Evolutionary conservation across 306 rosid species (phyloP).

Genomic region (Lupinus albus): DNA sequence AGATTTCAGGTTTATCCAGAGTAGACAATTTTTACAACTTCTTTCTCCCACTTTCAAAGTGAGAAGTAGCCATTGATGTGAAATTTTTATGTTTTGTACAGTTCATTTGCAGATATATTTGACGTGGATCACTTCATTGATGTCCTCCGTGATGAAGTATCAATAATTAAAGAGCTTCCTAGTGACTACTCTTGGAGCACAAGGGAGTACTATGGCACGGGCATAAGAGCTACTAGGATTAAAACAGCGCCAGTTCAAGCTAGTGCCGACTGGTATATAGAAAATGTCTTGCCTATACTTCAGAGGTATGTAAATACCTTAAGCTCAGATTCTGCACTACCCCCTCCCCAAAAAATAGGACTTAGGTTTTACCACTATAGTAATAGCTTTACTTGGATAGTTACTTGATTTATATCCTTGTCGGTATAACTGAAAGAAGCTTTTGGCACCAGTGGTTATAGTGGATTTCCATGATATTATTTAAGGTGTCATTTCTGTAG

Average conservation of each 20-base stretch:
- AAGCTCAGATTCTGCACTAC: slow-evolving; percentile 10
- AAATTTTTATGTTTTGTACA: slow-evolving; percentile 46
- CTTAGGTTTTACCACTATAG: too few species aligned
- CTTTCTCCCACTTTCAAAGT: slow-evolving; percentile 11
- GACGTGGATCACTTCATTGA: slow-evolving; percentile 90
- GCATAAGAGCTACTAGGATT: slow-evolving; percentile 81
- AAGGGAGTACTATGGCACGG: slow-evolving; percentile 85
- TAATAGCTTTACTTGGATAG: slow-evolving; percentile 20
- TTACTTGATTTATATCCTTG: slow-evolving; percentile 1
- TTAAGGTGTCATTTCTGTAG: slow-evolving; percentile 8
- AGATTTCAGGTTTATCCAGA: slow-evolving; percentile 74
- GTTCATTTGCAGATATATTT: slow-evolving; percentile 89
- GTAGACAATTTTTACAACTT: slow-evolving; percentile 19
- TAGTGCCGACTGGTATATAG: slow-evolving; percentile 85
- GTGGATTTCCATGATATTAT: slow-evolving; percentile 16
- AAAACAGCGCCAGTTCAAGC: slow-evolving; percentile 97
- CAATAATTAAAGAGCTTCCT: slow-evolving; percentile 82
- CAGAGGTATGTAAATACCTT: slow-evolving; percentile 56
- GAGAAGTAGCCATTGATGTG: neutral
- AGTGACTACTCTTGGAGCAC: slow-evolving; percentile 82
- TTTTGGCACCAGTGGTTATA: slow-evolving; percentile 12
- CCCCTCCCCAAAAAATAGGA: too few species aligned
- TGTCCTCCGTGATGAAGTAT: slow-evolving; percentile 65
- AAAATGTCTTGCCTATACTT: slow-evolving; percentile 75
- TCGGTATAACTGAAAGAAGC: slow-evolving; percentile 1